phyloP scores from a whole-genome alignment of 148 eudicot species.

The Tetragonia tetragonoides region DNA sequence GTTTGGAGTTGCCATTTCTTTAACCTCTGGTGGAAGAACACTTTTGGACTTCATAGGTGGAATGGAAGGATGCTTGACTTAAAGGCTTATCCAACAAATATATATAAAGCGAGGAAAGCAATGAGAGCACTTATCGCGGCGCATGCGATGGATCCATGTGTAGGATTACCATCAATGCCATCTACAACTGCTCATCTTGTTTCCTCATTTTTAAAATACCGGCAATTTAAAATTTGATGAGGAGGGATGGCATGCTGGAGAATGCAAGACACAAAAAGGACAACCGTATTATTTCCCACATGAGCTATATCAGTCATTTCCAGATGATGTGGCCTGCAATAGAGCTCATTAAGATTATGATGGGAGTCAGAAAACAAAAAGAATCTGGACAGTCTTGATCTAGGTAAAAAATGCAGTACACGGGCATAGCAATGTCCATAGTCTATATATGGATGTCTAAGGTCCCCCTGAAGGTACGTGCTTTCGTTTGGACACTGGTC shows the following conservation, averaged over 20 bases:
- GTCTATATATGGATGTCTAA: too few species aligned
- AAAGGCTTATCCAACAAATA: background rate
- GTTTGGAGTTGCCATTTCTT: conserved; percentile 13
- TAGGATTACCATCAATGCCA: background rate
- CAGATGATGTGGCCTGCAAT: background rate
- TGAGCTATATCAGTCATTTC: background rate
- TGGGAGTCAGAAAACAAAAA: background rate
- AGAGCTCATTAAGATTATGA: background rate
- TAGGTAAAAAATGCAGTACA: background rate
- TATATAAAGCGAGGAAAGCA: conserved; percentile 8
- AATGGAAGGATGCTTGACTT: background rate
- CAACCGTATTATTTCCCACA: conserved; percentile 3
- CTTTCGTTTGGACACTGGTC: too few species aligned
- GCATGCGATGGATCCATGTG: background rate
- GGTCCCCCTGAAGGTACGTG: too few species aligned
- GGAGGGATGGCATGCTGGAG: conserved; percentile 18
- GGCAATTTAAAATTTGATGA: background rate
- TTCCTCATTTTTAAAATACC: background rate
- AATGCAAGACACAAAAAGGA: conserved; percentile 9
- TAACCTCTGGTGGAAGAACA: background rate
- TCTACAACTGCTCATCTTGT: background rate
- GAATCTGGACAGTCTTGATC: conserved; percentile 1
- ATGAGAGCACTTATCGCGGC: background rate
- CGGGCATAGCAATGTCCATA: background rate
- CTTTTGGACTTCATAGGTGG: background rate